phyloP scores from a whole-genome alignment of 306 rosid species.

The Lathyrus sativus region DNA sequence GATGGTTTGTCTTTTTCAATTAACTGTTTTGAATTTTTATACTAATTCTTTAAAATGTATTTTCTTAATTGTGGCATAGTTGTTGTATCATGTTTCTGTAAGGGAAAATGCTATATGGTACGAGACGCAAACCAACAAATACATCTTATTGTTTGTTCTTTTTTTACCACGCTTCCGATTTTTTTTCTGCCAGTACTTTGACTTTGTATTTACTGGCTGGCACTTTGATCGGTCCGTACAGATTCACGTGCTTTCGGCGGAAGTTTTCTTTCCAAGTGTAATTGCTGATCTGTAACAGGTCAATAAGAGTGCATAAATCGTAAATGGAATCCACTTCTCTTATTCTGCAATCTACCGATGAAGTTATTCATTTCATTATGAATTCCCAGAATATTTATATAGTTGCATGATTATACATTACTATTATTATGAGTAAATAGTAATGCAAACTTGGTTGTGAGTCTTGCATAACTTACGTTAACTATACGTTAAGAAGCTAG shows the following conservation, averaged over 20 bases:
- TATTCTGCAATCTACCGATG: constrained; percentile 9
- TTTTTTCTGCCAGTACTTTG: too few relatives aligned
- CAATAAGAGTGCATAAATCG: constrained; percentile 16
- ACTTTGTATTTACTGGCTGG: too few relatives aligned
- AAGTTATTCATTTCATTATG: constrained; percentile 8
- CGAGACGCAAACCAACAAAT: too few relatives aligned
- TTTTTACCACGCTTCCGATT: too few relatives aligned
- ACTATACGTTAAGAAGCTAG: constrained; percentile 11
- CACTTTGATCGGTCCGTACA: too few relatives aligned
- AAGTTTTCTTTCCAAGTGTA: too few relatives aligned
- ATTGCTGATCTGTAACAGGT: neutral
- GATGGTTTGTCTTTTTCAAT: constrained; percentile 63
- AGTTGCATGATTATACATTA: constrained; percentile 20
- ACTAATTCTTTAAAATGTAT: constrained; percentile 14
- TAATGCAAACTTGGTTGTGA: constrained; percentile 24
- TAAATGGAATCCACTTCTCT: constrained; percentile 33
- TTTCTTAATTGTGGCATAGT: constrained; percentile 9
- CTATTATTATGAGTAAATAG: constrained; percentile 18
- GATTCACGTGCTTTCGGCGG: too few relatives aligned
- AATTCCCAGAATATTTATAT: constrained; percentile 20
- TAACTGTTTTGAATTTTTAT: constrained; percentile 30
- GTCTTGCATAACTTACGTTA: constrained; percentile 12
- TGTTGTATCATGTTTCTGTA: constrained; percentile 29
- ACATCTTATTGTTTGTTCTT: too few relatives aligned
- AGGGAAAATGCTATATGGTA: neutral